Evolutionary conservation across 805 yeast species (phyloP), one percentile per base, ranked within the genome.

Genomic region (Saccharomycopsis babjevae): DNA sequence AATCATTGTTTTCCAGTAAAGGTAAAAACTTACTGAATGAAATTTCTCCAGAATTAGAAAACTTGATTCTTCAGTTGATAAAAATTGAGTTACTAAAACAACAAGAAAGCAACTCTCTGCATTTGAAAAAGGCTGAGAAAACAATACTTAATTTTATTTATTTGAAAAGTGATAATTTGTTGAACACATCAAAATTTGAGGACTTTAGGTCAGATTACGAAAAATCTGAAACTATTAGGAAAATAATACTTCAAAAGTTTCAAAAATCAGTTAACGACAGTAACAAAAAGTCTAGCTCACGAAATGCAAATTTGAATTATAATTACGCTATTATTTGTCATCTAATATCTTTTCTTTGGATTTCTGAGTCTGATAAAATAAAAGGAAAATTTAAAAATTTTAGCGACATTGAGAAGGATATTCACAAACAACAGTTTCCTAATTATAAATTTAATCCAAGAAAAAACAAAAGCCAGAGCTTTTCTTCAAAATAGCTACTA

Each of bases 301-400:
- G 13, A 6, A 57, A n/a, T 18, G 40, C 0, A 63, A 65, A 30
- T 46, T 68, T 43, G 64, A 61, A 46, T 32, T 58, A 5, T 59
- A 75, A 77, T 63, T 79, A 77, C 60, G 79, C 76, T 64, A 62
- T 70, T 36, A 69, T 77, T 59, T 72, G 75, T 20, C 78, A 77
- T 54, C 71, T 76, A 32, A 76, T 77, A 46, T 76, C 82, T 1
- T 69, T 76, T 50, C 66, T 79, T 68, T 78, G 82, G 82, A 69
- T 73, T 54, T 76, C 80, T 0, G 82, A 78, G 65, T 59, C 68
- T 8, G 64, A 65, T 52, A 66, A 67, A 22, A 71, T 76, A 40
- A 76, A 75, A 67, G 71, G 71, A 38, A 65, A 69, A 56, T 78
- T 79, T 67, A 69, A 71, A 7, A 62, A 66, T n/a, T 70, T 75